Conservation (phyloP, 345 rosid species). For the Eucalyptus albens region DNA sequence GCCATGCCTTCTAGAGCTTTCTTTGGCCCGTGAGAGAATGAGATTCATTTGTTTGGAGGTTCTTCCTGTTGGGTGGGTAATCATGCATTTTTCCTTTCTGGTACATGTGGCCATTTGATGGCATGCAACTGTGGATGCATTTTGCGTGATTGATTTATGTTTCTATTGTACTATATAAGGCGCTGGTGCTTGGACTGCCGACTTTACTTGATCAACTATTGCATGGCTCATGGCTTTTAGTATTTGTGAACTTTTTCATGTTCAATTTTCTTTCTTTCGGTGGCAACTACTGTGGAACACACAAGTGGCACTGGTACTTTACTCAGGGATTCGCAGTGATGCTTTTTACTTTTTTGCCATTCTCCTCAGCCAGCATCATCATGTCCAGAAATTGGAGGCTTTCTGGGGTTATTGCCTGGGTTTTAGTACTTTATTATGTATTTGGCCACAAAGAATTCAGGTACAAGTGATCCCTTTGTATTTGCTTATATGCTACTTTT, state of each 20-base stretch:
- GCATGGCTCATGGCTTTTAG: conserved; percentile 84
- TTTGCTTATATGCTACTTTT: neutral
- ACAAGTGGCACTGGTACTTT: conserved; percentile 98
- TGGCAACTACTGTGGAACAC: conserved; percentile 89
- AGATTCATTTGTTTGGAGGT: conserved; percentile 55
- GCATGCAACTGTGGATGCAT: neutral
- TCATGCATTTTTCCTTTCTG: neutral
- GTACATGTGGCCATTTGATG: neutral
- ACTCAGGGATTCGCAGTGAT: conserved; percentile 80
- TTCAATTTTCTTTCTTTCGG: conserved; percentile 93
- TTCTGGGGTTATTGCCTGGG: conserved; percentile 77
- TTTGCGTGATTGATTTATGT: neutral
- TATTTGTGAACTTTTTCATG: conserved; percentile 77
- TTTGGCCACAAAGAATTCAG: conserved; percentile 93
- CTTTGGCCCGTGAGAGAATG: conserved; percentile 28
- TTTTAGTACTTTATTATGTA: conserved; percentile 50
- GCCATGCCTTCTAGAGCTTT: conserved; percentile 71
- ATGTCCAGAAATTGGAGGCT: conserved; percentile 54
- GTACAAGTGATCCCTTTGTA: conserved; percentile 6
- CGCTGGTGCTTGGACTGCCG: conserved; percentile 47
- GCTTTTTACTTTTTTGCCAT: conserved; percentile 75
- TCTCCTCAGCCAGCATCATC: conserved; percentile 41
- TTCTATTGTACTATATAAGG: conserved; percentile 22
- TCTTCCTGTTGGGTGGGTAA: conserved; percentile 66
- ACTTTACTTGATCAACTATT: conserved; percentile 57